phyloP scores from a whole-genome alignment of 176 grass and related monocot species.

The Neostapfia colusana region DNA sequence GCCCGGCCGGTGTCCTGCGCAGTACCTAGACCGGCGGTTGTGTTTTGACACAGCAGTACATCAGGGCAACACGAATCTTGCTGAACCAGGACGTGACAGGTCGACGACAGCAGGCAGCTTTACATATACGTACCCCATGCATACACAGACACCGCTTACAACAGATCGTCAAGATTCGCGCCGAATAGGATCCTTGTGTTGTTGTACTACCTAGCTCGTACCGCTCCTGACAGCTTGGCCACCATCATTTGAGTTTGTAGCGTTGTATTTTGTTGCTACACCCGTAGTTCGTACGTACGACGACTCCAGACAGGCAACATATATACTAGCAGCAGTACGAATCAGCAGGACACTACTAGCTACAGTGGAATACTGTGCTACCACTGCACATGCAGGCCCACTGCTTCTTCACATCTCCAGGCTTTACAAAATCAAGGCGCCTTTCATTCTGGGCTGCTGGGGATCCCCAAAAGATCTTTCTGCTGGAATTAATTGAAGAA shows the following conservation, averaged over 20 bases:
- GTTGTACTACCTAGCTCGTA: background rate
- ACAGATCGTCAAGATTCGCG: background rate
- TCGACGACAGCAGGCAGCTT: no score
- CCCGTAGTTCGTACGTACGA: no score
- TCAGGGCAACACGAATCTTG: background rate
- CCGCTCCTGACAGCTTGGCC: background rate
- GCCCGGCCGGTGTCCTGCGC: background rate
- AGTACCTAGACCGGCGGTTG: background rate
- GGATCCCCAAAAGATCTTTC: conserved; percentile 2
- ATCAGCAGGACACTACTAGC: background rate
- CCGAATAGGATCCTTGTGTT: background rate
- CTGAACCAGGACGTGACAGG: background rate
- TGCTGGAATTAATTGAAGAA: background rate
- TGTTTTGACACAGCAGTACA: conserved; percentile 4
- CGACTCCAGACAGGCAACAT: background rate
- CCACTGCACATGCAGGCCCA: background rate
- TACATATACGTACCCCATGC: no score
- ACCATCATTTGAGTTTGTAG: background rate
- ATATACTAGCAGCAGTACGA: background rate
- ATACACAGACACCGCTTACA: background rate
- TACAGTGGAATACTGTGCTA: background rate
- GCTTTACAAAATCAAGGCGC: background rate
- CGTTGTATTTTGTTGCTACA: background rate
- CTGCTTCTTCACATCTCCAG: background rate
- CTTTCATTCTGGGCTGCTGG: background rate